Percentiles rank a stretch among this genome's conserved stretches.
Conservation (phyloP, 1,139 yeast genomes). For the Kodamaea sp. region DNA sequence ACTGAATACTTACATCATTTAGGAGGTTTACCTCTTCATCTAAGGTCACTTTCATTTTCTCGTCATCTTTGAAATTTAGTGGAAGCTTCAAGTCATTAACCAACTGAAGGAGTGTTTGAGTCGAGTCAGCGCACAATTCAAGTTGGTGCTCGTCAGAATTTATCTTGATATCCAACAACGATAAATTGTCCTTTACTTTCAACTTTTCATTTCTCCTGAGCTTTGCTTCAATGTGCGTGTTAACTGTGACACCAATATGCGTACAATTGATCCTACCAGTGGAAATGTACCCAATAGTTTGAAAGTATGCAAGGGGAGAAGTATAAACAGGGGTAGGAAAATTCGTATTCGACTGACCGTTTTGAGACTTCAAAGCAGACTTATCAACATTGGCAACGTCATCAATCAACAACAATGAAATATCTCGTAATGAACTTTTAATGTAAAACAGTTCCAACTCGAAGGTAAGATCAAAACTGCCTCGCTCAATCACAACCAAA, state of each 20-base stretch:
- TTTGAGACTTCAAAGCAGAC: slow-evolving; percentile 16
- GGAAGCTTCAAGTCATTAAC: slow-evolving; percentile 74
- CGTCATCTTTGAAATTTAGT: slow-evolving; percentile 54
- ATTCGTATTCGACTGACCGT: slow-evolving; percentile 8
- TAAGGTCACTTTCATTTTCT: slow-evolving; percentile 49
- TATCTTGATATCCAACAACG: slow-evolving; percentile 46
- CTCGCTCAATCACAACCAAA: slow-evolving; percentile 50
- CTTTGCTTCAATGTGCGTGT: slow-evolving; percentile 25
- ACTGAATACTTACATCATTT: slow-evolving; percentile 45
- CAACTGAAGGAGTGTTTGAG: slow-evolving; percentile 67
- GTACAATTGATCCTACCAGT: slow-evolving; percentile 47
- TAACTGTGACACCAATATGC: slow-evolving; percentile 42
- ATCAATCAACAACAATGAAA: slow-evolving; percentile 57
- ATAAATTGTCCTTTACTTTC: slow-evolving; percentile 22
- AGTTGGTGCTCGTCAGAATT: slow-evolving; percentile 51
- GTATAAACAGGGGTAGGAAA: slow-evolving; percentile 9
- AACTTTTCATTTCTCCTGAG: slow-evolving; percentile 20
- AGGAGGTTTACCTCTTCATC: slow-evolving; percentile 46
- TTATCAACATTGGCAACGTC: slow-evolving; percentile 40
- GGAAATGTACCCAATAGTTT: slow-evolving; percentile 42
- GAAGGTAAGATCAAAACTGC: slow-evolving; percentile 49
- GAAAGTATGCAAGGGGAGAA: slow-evolving; percentile 13
- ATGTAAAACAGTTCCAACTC: slow-evolving; percentile 33
- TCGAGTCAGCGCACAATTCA: slow-evolving; percentile 83
- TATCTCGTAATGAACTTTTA: slow-evolving; percentile 48